These are phyloP conservation scores for Chlamydomonas sphaeroides DNA, from an alignment of 139 green algal species.

Conservation along the genomic window DNA sequence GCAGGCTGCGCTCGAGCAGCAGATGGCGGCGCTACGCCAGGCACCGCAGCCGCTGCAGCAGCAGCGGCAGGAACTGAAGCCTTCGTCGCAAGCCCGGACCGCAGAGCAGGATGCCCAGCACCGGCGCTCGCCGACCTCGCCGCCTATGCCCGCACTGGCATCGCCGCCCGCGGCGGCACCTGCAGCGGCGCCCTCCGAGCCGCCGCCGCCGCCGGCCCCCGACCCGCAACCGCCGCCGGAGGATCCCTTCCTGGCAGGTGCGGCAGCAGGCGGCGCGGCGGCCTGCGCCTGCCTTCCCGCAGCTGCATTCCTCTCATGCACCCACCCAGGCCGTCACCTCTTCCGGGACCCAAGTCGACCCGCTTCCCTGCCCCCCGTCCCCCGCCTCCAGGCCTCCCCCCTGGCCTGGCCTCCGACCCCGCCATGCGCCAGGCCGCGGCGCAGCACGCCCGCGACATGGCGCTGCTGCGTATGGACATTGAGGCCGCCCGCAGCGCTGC, in stretches of 20 bases:
- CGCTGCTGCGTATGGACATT: constrained; percentile 57
- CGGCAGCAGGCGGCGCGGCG: too few relatives aligned
- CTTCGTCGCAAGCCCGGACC: too few relatives aligned
- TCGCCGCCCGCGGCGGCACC: background rate
- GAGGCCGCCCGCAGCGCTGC: constrained; percentile 45
- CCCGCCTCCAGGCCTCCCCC: background rate
- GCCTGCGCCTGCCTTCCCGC: background rate
- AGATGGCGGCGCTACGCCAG: constrained; percentile 5
- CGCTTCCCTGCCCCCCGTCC: too few relatives aligned
- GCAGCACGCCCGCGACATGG: constrained; percentile 46
- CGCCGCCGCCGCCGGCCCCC: background rate
- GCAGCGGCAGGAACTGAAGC: background rate
- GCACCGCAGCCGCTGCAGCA: constrained; percentile 29
- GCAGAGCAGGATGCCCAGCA: background rate
- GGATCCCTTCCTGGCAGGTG: too few relatives aligned
- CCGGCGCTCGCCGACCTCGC: too few relatives aligned
- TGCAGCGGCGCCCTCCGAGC: background rate
- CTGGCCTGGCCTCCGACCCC: constrained; percentile 33
- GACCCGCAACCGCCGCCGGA: background rate
- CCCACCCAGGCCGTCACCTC: too few relatives aligned
- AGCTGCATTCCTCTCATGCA: too few relatives aligned
- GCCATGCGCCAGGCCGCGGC: constrained; percentile 15
- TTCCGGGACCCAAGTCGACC: too few relatives aligned
- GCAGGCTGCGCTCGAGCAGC: constrained; percentile 14
- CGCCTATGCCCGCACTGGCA: background rate